These are phyloP conservation scores for Cantharellus cinnabarinus DNA, from an alignment of 768 basidiomycete species.

Conservation along the genomic window DNA sequence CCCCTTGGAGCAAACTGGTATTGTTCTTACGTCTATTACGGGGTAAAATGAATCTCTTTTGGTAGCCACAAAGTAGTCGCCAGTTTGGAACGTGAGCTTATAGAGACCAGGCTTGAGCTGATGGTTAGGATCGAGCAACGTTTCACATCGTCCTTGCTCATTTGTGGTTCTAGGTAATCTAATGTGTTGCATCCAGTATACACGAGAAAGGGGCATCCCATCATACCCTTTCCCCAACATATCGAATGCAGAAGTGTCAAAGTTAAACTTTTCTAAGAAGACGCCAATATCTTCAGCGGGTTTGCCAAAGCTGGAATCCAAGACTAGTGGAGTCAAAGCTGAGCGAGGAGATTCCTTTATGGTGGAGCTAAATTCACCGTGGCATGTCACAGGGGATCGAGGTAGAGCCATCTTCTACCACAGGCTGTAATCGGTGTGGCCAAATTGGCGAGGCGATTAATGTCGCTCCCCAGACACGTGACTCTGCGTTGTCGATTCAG, in stretches of 20 bases:
- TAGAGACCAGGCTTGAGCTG: slow-evolving; percentile 43
- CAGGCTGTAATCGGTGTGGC: too few relatives aligned
- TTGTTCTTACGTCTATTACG: slow-evolving; percentile 53
- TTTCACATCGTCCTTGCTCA: slow-evolving; percentile 60
- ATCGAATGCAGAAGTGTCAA: slow-evolving; percentile 27
- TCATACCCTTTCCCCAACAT: slow-evolving; percentile 40
- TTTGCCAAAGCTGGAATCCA: slow-evolving; percentile 68
- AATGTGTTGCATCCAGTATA: neutral
- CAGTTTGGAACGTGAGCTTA: slow-evolving; percentile 71
- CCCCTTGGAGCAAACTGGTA: neutral
- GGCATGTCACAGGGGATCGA: slow-evolving; percentile 80
- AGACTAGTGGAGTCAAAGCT: slow-evolving; percentile 28
- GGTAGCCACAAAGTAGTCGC: slow-evolving; percentile 52
- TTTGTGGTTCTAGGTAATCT: slow-evolving; percentile 40
- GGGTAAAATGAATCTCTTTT: slow-evolving; percentile 67
- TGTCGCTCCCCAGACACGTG: too few relatives aligned
- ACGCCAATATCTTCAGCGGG: slow-evolving; percentile 56
- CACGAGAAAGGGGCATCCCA: slow-evolving; percentile 4
- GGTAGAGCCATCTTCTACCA: neutral
- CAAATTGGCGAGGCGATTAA: too few relatives aligned
- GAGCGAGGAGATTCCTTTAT: neutral
- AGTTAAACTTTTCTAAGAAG: slow-evolving; percentile 29
- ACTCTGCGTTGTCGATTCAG: neutral
- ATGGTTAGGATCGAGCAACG: slow-evolving; percentile 38
- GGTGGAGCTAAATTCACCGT: slow-evolving; percentile 28